These are phyloP conservation scores for Podospora pseudopauciseta DNA, from an alignment of 495 filamentous ascomycete genomes.

Conservation along the genomic window DNA sequence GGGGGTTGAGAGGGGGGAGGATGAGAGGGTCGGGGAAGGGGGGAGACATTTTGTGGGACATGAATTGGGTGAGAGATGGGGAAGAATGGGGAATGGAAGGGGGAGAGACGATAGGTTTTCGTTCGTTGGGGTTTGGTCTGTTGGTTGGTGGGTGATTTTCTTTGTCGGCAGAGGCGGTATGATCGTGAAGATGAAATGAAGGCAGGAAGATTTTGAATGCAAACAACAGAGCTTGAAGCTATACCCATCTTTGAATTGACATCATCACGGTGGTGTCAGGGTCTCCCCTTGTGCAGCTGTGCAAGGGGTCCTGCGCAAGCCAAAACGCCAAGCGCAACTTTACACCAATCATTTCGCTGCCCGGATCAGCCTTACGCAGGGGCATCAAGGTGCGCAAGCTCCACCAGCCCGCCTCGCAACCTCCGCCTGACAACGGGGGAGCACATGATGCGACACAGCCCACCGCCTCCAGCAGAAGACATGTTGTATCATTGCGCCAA, in stretches of 20 bases:
- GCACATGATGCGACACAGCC: background rate
- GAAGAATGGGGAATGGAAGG: background rate
- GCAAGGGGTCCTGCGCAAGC: background rate
- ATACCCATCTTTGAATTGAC: background rate
- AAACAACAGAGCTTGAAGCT: background rate
- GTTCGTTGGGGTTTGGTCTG: background rate
- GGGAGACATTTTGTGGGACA: constrained; percentile 9
- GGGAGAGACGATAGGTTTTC: background rate
- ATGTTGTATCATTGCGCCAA: background rate
- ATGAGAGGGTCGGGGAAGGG: constrained; percentile 32
- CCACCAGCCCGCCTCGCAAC: background rate
- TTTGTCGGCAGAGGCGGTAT: too few relatives aligned
- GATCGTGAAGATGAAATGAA: too few relatives aligned
- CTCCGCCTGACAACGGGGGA: background rate
- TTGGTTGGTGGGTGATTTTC: background rate
- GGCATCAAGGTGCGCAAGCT: constrained; percentile 12
- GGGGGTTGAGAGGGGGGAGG: constrained; percentile 18
- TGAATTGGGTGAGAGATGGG: background rate
- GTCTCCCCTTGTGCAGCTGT: background rate
- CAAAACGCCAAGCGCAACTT: background rate
- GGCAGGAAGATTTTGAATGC: too few relatives aligned
- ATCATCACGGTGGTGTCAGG: background rate
- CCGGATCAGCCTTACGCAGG: constrained; percentile 8
- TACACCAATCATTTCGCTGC: constrained; percentile 6
- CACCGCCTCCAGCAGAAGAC: background rate